A percentile compares a stretch with the other conserved stretches of the same genome.
Conservation (phyloP, 2,329 filamentous ascomycete genomes). For the Gliomastix tumulicola region DNA sequence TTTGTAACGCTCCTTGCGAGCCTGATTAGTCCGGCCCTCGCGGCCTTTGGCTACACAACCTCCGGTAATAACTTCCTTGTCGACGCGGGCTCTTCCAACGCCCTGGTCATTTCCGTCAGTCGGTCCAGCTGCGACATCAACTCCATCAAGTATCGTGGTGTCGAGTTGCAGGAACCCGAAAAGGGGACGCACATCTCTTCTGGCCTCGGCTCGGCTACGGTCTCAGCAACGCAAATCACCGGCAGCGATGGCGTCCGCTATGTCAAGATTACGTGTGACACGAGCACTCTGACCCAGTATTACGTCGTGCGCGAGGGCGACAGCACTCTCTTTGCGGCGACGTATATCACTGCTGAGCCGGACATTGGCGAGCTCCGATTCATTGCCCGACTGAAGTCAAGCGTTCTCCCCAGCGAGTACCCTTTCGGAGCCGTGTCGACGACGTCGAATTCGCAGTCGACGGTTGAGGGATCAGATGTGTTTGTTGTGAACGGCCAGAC, state of each 20-base stretch:
- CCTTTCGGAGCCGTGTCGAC: conserved; percentile 49
- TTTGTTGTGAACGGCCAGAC: conserved; percentile 56
- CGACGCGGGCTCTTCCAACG: conserved; percentile 39
- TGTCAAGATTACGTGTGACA: conserved; percentile 56
- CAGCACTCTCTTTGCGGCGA: conserved; percentile 53
- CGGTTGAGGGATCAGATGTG: conserved; percentile 52
- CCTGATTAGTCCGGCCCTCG: conserved; percentile 24
- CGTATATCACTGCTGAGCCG: conserved; percentile 52
- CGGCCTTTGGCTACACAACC: conserved; percentile 33
- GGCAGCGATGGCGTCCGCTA: conserved; percentile 38
- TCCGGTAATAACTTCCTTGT: conserved; percentile 33
- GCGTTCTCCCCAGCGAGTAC: conserved; percentile 41
- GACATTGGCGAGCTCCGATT: conserved; percentile 54
- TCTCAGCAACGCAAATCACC: conserved; percentile 37
- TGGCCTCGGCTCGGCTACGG: conserved; percentile 50
- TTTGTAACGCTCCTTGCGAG: no score
- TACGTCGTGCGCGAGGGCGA: conserved; percentile 55
- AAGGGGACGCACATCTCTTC: conserved; percentile 51
- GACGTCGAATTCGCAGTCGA: conserved; percentile 40
- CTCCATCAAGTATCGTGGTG: conserved; percentile 52
- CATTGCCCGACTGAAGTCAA: conserved; percentile 51
- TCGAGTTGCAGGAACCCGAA: conserved; percentile 48
- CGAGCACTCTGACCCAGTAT: conserved; percentile 57
- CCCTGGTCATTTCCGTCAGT: conserved; percentile 43
- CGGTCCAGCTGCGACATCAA: conserved; percentile 55